Percentiles rank a stretch among this genome's conserved stretches.
These are phyloP conservation scores for Lepidium campestre DNA, from an alignment of 441 rosid species.

Conservation along the genomic window DNA sequence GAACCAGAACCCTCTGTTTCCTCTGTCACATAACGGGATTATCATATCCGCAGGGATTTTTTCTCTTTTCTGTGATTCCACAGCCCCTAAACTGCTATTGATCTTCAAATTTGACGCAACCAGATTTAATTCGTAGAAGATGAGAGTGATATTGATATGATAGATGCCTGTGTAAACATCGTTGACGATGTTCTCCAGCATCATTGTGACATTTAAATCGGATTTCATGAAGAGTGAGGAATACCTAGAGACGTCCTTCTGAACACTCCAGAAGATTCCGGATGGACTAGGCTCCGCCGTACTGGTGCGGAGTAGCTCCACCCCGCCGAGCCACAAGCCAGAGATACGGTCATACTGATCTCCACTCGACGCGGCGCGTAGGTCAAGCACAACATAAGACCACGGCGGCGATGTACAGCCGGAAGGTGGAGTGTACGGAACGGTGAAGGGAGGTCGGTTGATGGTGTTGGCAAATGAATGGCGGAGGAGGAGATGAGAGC, in stretches of 20 bases:
- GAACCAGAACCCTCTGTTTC: slow-evolving; percentile 56
- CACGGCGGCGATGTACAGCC: slow-evolving; percentile 64
- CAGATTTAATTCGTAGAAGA: slow-evolving; percentile 39
- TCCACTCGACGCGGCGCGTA: slow-evolving; percentile 50
- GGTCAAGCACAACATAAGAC: slow-evolving; percentile 50
- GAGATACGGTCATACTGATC: slow-evolving; percentile 71
- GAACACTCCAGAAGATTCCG: slow-evolving; percentile 73
- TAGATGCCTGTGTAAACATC: slow-evolving; percentile 69
- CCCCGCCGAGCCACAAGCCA: slow-evolving; percentile 76
- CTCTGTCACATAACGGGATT: slow-evolving; percentile 40
- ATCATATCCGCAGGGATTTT: slow-evolving; percentile 60
- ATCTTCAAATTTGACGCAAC: neutral
- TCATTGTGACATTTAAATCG: slow-evolving; percentile 49
- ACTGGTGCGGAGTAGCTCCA: slow-evolving; percentile 82
- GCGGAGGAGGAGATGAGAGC: slow-evolving; percentile 44
- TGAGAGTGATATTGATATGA: slow-evolving; percentile 52
- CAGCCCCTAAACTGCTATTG: neutral
- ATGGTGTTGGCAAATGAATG: slow-evolving; percentile 80
- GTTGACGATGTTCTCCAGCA: slow-evolving; percentile 80
- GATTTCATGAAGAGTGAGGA: slow-evolving; percentile 43
- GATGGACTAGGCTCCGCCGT: slow-evolving; percentile 65
- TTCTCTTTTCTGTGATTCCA: slow-evolving; percentile 5
- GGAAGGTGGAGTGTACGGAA: slow-evolving; percentile 54
- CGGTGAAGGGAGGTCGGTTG: slow-evolving; percentile 54
- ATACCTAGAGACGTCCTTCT: slow-evolving; percentile 69